phyloP scores from a whole-genome alignment of 495 filamentous ascomycete species.

The Patellaria atrata region DNA sequence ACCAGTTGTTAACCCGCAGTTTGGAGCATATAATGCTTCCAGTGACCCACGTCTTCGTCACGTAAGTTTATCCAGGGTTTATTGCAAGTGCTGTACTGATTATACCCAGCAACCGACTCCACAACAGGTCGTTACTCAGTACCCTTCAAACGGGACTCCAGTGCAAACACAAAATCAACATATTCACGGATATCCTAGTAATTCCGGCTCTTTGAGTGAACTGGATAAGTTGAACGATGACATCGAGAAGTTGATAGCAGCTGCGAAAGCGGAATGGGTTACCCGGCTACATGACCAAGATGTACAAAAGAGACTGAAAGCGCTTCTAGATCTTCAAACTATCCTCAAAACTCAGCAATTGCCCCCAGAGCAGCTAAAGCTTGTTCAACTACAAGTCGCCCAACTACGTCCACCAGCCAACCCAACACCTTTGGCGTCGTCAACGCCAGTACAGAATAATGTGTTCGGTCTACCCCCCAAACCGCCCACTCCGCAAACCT shows the following conservation, averaged over 20 bases:
- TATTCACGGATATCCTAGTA: constrained; percentile 4
- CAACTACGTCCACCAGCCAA: constrained; percentile 37
- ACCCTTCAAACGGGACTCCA: constrained; percentile 9
- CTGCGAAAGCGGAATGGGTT: constrained; percentile 55
- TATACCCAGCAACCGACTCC: too few relatives aligned
- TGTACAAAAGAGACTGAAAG: constrained; percentile 64
- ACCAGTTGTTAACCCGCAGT: constrained; percentile 14
- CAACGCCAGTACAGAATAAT: too few relatives aligned
- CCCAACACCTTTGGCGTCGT: constrained; percentile 13
- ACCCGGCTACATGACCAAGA: constrained; percentile 56
- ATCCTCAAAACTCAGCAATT: constrained; percentile 68
- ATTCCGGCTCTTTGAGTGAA: constrained; percentile 24
- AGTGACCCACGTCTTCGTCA: constrained; percentile 22
- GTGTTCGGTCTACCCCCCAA: too few relatives aligned
- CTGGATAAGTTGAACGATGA: constrained; percentile 68
- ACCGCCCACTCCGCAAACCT: too few relatives aligned
- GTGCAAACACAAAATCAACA: constrained; percentile 11
- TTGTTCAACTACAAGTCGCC: constrained; percentile 66
- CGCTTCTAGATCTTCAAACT: constrained; percentile 70
- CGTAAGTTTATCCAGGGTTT: constrained; percentile 1
- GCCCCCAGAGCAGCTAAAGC: constrained; percentile 61
- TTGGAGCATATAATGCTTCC: constrained; percentile 15
- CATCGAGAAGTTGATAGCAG: constrained; percentile 57
- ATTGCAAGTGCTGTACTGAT: background rate
- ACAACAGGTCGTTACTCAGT: constrained; percentile 2